Evolutionary conservation across 1,139 yeast genomes (phyloP).

Genomic region (Lipomyces yarrowii): DNA sequence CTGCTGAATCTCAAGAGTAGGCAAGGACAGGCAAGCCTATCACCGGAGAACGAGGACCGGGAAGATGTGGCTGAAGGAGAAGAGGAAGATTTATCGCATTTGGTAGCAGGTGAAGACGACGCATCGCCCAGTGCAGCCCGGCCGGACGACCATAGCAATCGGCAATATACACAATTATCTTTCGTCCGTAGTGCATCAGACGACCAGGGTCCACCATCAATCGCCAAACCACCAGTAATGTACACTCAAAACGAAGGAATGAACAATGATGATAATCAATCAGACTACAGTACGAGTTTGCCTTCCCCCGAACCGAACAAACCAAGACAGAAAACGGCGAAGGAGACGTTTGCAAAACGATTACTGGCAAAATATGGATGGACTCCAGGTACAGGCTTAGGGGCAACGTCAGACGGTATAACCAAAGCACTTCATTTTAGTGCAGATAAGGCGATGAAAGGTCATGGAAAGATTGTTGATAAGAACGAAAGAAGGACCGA

Average conservation of each 20-base stretch:
- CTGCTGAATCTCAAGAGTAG: constrained; percentile 14
- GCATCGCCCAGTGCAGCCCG: background rate
- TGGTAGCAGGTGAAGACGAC: background rate
- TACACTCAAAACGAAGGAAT: background rate
- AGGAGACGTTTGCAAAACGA: constrained; percentile 31
- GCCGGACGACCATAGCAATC: background rate
- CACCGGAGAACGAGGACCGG: background rate
- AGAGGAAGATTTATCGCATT: background rate
- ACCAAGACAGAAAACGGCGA: constrained; percentile 1
- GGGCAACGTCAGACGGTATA: constrained; percentile 27
- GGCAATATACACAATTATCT: background rate
- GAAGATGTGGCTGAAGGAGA: background rate
- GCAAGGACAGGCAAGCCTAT: background rate
- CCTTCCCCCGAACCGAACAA: background rate
- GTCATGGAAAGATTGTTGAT: constrained; percentile 31
- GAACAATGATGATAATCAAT: background rate
- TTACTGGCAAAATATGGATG: constrained; percentile 33
- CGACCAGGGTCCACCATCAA: constrained; percentile 1
- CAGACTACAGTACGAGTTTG: background rate
- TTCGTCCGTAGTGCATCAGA: constrained; percentile 1
- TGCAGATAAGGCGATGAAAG: constrained; percentile 29
- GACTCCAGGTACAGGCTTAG: constrained; percentile 34
- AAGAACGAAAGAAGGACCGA: constrained; percentile 14
- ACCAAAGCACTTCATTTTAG: constrained; percentile 29
- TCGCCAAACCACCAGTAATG: constrained; percentile 11